Evolutionary conservation across 1,139 yeast species (phyloP), one percentile per base, ranked within the genome.

Genomic region (Yamadazyma diospyri): DNA sequence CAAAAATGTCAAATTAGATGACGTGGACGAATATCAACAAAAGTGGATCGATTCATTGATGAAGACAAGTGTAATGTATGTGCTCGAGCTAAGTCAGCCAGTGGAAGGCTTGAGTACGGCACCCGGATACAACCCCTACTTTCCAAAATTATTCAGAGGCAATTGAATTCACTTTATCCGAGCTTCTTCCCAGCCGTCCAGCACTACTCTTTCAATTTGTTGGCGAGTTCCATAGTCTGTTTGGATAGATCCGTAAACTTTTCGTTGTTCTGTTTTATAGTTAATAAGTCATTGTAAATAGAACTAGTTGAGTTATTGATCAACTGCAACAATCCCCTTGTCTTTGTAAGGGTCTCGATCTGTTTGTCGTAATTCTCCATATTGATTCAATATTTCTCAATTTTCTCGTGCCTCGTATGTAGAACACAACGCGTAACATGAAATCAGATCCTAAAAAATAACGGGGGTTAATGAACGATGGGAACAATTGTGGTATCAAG

Each of bases 61-160:
- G n/a, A 60, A 59, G 36, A 50, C 61, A 3, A 50, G 64, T 34
- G 45, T 57, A 4, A 34, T 53, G 22, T 55, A 58, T 36, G 42
- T 22, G 12, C 16, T 29, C 5, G 16, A 26, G 9, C n/a, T 25
- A n/a, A 16, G 13, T 26, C 19, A 10, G 15, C 15, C 11, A n/a
- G 11, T 8, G 16, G 27, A 12, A 12, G 5, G 4, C 12, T 39
- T 15, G 31, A n/a, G n/a, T n/a, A n/a, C n/a, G n/a, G n/a, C n/a
- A n/a, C 44, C 47, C 4, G 72, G 69, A 1, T 58, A 57, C 40
- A 70, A 70, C 45, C 48, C 52, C 25, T 65, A 61, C 41, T 70
- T 69, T 47, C 75, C 76, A 4, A 50, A 55, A 16, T n/a, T n/a
- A n/a, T n/a, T n/a, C n/a, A n/a, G n/a, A n/a, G n/a, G n/a, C n/a